Evolutionary conservation across 2,329 filamentous ascomycete genomes (phyloP).

Genomic region (Cryoendolithus antarcticus): DNA sequence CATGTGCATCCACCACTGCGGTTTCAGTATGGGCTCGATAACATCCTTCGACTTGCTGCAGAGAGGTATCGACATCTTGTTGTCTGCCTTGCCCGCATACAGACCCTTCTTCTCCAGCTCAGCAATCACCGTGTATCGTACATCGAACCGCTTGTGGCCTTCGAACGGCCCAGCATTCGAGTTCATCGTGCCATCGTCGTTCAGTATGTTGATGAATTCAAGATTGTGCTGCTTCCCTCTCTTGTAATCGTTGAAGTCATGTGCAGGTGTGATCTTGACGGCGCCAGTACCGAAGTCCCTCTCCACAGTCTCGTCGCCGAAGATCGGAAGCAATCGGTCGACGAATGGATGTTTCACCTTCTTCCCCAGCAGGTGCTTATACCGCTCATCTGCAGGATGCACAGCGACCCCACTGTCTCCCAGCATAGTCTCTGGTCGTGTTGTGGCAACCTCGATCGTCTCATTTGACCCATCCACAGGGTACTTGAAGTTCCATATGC

Average conservation of each 20-base stretch:
- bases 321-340: conserved; percentile 65
- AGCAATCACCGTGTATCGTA: conserved; percentile 71
- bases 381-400: conserved; percentile 73
- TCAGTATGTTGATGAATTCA: conserved; percentile 89
- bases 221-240: conserved; percentile 46
- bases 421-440: conserved; percentile 87
- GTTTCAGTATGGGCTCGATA: conserved; percentile 88
- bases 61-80: conserved; percentile 83
- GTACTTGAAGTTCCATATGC: conserved; percentile 81
- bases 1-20: conserved; percentile 98
- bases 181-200: conserved; percentile 81
- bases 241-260: conserved; percentile 90
- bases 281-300: conserved; percentile 91
- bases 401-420: conserved; percentile 90
- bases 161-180: conserved; percentile 67
- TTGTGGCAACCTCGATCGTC: conserved; percentile 82
- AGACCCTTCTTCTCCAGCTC: conserved; percentile 74
- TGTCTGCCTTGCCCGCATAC: conserved; percentile 88
- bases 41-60: conserved; percentile 84
- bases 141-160: conserved; percentile 86
- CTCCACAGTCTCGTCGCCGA: conserved; percentile 82
- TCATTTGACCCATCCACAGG: conserved; percentile 69
- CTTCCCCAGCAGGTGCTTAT: conserved; percentile 79
- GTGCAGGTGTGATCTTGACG: conserved; percentile 91
- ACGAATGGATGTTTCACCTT: conserved; percentile 82